Conservation (phyloP, 108 stramenopile genomes). For the Stephanodiscus minutulus region DNA sequence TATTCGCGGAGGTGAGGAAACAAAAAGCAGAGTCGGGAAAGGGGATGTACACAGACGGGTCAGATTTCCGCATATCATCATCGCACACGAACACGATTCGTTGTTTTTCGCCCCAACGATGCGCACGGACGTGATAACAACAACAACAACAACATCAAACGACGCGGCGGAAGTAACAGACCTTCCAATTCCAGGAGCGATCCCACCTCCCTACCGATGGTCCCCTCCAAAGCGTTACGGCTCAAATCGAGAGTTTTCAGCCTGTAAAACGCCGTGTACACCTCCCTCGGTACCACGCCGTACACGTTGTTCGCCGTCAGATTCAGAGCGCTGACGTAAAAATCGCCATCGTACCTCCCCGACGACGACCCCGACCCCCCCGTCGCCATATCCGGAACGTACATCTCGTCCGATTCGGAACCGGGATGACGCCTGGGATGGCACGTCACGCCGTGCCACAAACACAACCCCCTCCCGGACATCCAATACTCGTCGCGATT, state of each 20-base stretch:
- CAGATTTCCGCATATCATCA: no score
- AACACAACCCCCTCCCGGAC: conserved; percentile 24
- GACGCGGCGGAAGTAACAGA: conserved; percentile 18
- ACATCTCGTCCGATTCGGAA: background rate
- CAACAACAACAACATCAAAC: conserved; percentile 5
- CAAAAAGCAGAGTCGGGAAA: no score
- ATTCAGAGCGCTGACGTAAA: conserved; percentile 45
- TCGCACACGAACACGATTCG: no score
- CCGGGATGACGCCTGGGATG: conserved; percentile 5
- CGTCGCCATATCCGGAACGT: background rate
- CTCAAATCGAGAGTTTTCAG: conserved; percentile 49
- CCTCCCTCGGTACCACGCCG: conserved; percentile 56
- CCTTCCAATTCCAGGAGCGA: conserved; percentile 38
- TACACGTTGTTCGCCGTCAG: conserved; percentile 58
- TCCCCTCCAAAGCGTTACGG: conserved; percentile 50
- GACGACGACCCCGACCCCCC: background rate
- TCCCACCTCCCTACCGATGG: conserved; percentile 44
- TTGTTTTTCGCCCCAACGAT: no score
- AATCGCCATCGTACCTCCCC: conserved; percentile 23
- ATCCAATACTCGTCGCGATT: conserved; percentile 46
- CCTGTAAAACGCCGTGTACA: conserved; percentile 41
- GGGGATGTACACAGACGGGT: no score
- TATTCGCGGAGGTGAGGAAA: no score
- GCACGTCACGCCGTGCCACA: conserved; percentile 45
- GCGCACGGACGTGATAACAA: background rate